These are phyloP conservation scores for Setomelanomma holmii DNA, from an alignment of 2,329 filamentous ascomycete genomes.

Conservation along the genomic window DNA sequence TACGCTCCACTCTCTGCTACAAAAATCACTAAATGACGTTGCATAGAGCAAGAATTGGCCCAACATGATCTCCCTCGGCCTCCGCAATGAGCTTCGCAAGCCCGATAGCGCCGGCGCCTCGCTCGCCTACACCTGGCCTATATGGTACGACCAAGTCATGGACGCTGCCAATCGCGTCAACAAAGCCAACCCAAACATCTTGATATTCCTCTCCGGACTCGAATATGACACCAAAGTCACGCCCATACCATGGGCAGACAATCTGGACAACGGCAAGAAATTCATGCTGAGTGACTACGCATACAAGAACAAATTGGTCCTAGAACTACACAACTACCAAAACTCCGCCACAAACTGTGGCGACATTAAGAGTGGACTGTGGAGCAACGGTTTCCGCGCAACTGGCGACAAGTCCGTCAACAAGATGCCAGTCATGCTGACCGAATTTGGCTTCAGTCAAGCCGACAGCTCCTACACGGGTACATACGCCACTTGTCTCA, in stretches of 20 bases:
- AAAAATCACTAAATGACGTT: not conserved
- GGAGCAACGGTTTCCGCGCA: conserved; percentile 62
- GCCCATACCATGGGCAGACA: conserved; percentile 58
- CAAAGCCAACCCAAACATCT: conserved; percentile 57
- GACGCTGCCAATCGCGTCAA: conserved; percentile 60
- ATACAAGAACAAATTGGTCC: conserved; percentile 63
- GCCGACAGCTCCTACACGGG: conserved; percentile 58
- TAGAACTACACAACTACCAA: conserved; percentile 69
- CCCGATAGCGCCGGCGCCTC: conserved; percentile 34
- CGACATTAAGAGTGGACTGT: conserved; percentile 56
- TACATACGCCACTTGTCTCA: conserved; percentile 61
- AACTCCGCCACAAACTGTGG: conserved; percentile 58
- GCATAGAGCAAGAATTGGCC: conserved; percentile 46
- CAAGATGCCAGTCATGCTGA: conserved; percentile 62
- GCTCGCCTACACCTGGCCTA: conserved; percentile 62
- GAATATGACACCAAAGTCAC: conserved; percentile 64
- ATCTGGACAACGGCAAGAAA: conserved; percentile 57
- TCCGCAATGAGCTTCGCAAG: conserved; percentile 62
- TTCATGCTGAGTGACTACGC: conserved; percentile 59
- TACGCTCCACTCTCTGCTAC: not conserved
- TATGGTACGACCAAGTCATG: conserved; percentile 61
- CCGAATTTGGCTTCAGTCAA: conserved; percentile 62
- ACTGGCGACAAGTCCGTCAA: conserved; percentile 53
- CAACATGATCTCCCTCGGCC: conserved; percentile 62
- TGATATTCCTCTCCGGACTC: conserved; percentile 68